phyloP scores from a whole-genome alignment of 2,329 filamentous ascomycete species.

The Microsporum audouinii region DNA sequence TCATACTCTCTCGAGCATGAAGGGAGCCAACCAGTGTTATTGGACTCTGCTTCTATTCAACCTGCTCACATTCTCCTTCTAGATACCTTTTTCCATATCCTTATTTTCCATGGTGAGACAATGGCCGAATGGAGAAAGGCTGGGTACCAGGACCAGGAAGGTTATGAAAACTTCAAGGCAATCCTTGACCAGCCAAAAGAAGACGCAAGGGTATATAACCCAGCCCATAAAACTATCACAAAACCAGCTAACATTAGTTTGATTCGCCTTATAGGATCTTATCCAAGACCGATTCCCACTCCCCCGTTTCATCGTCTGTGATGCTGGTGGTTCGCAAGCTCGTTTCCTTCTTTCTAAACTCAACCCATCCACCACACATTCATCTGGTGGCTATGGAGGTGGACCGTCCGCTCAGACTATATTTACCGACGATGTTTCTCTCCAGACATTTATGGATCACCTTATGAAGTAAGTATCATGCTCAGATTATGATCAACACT shows the following conservation, averaged over 20 bases:
- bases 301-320: constrained; percentile 94
- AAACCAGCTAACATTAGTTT: background rate
- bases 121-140: constrained; percentile 97
- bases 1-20: constrained; percentile 97
- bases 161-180: constrained; percentile 88
- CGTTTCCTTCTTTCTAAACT: constrained; percentile 95
- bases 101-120: constrained; percentile 98
- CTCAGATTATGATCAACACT: constrained; percentile 10
- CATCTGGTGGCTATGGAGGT: constrained; percentile 80
- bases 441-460: constrained; percentile 99
- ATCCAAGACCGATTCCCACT: constrained; percentile 97
- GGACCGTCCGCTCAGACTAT: constrained; percentile 93
- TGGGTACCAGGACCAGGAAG: constrained; percentile 94
- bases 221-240: background rate
- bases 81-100: constrained; percentile 98
- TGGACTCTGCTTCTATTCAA: constrained; percentile 94
- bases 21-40: constrained; percentile 78
- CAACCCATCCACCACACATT: constrained; percentile 95
- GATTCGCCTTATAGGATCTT: constrained; percentile 53
- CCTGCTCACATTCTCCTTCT: constrained; percentile 85
- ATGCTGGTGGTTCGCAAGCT: constrained; percentile 94
- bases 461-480: constrained; percentile 75
- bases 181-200: constrained; percentile 90
- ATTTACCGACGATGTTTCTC: constrained; percentile 94
- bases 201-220: constrained; percentile 67